Conservation (phyloP, 176 grass and related monocot species). For the Zoysia japonica region DNA sequence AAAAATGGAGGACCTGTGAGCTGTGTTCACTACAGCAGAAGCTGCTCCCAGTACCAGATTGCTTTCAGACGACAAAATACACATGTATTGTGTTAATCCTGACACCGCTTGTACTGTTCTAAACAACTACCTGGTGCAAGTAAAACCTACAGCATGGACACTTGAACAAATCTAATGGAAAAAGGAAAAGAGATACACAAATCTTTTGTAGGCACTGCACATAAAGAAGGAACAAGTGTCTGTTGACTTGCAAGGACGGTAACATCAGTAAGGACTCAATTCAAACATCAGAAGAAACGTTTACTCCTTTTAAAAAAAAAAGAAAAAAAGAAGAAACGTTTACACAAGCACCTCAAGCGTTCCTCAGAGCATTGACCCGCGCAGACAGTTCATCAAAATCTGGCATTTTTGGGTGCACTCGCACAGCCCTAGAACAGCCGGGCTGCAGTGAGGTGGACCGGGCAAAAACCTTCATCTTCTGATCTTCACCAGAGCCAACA, state of each 20-base stretch:
- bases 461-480: constrained; percentile 15
- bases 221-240: constrained; percentile 2
- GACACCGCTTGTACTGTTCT: constrained; percentile 17
- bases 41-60: not conserved
- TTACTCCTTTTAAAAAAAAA: too few species aligned
- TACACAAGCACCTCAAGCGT: constrained; percentile 36
- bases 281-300: constrained; percentile 23
- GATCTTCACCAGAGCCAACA: not conserved
- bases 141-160: not conserved
- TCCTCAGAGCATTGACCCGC: constrained; percentile 50
- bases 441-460: constrained; percentile 44
- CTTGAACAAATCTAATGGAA: not conserved
- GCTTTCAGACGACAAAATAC: not conserved
- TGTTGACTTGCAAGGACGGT: not conserved
- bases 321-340: constrained; percentile 13
- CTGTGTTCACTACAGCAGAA: not conserved
- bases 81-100: constrained; percentile 19
- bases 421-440: constrained; percentile 12
- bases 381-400: constrained; percentile 68
- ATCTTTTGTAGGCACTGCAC: constrained; percentile 17
- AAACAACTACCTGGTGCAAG: constrained; percentile 25
- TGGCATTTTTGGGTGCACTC: constrained; percentile 59
- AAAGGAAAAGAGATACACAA: constrained; percentile 15
- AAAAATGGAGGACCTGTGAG: not conserved
- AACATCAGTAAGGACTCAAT: constrained; percentile 7